phyloP scores from a whole-genome alignment of 805 yeast genomes.

The Metschnikowia lochheadii region DNA sequence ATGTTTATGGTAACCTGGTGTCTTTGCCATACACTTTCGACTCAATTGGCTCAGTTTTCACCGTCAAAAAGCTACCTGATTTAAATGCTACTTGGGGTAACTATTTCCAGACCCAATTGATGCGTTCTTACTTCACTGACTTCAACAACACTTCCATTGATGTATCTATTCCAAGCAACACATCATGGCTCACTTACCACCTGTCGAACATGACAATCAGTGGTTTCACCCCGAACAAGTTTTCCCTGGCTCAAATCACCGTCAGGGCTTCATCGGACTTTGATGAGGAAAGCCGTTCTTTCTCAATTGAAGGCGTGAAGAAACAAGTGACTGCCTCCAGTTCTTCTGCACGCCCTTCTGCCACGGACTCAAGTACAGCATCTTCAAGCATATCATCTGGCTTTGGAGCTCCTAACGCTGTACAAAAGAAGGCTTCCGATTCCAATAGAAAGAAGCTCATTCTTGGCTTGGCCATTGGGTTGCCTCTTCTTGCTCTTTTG shows the following conservation, averaged over 20 bases:
- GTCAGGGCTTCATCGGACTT: slow-evolving; percentile 29
- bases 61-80: slow-evolving; percentile 47
- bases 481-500: slow-evolving; percentile 57
- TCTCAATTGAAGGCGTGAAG: slow-evolving; percentile 50
- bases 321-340: slow-evolving; percentile 15
- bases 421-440: slow-evolving; percentile 16
- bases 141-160: slow-evolving; percentile 45
- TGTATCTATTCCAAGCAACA: slow-evolving; percentile 35
- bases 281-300: slow-evolving; percentile 33
- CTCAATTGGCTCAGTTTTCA: slow-evolving; percentile 53
- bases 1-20: slow-evolving; percentile 57
- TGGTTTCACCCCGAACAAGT: slow-evolving; percentile 54
- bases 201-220: slow-evolving; percentile 56
- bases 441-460: slow-evolving; percentile 59
- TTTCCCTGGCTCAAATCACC: slow-evolving; percentile 21
- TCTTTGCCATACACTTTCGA: slow-evolving; percentile 55
- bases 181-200: slow-evolving; percentile 66
- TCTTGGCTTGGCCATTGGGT: slow-evolving; percentile 84
- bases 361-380: slow-evolving; percentile 20
- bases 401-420: slow-evolving; percentile 18
- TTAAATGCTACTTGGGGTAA: slow-evolving; percentile 66
- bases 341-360: slow-evolving; percentile 27
- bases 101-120: slow-evolving; percentile 54
- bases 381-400: slow-evolving; percentile 29
- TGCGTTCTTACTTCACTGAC: slow-evolving; percentile 55